Evolutionary conservation across 2,329 filamentous ascomycete genomes (phyloP), one percentile per base, ranked within the genome.

Genomic region (Stagonosporopsis rhizophila): DNA sequence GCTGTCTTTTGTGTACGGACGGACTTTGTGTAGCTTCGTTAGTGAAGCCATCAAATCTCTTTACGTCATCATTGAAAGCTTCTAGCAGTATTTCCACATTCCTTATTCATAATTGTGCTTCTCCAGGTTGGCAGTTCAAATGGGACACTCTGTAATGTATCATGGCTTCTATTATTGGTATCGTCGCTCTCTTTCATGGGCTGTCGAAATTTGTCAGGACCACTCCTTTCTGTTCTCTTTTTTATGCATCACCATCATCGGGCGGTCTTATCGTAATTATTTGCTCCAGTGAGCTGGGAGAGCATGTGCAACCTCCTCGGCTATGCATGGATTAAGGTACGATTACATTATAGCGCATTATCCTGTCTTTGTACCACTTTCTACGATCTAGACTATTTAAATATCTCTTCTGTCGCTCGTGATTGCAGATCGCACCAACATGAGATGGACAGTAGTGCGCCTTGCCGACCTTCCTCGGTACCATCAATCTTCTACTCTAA

Each of bases 181-280:
- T 40, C 34, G 44, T 57, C 54, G 23, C 44, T 35, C 22, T 32
- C 37, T 25, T 44, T 34, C 3, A 3, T 4, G 20, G 48, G 30
- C 14, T 28, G 44, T 41, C n/a, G 54, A 59, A 45, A 52, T 37
- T 48, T 49, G 61, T 46, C 61, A 66, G 61, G 63, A 61, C 59
- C 61, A 58, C 49, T 66, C 63, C 27, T 63, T 64, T 56, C n/a
- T 19, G 19, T 19, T 28, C 4, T 27, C 14, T 8, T 28, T 34
- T 34, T 9, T 20, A 28, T 4, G 28, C 15, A 37, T 42, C 19
- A 14, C 27, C 17, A 12, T 22, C 2, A 1, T 20, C 32, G 12
- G 2, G 27, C 6, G 20, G 5, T 15, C 19, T 7, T 17, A 2
- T 42, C 27, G 14, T 40, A 25, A 30, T 34, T 7, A 37, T 6